Conservation (phyloP, 1,284 basidiomycete species). For the Melampsora occidentalis region DNA sequence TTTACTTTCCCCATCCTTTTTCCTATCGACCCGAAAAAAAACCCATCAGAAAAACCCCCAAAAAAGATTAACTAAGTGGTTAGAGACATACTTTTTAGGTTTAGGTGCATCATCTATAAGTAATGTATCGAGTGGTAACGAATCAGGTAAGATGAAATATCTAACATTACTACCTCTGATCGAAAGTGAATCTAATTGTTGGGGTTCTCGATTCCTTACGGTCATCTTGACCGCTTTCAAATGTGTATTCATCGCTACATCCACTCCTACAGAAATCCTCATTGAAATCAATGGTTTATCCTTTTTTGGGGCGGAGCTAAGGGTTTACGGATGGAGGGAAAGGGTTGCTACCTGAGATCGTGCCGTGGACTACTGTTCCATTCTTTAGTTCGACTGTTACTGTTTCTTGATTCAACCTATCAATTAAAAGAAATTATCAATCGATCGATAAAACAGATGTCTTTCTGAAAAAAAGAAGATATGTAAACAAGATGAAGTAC, state of each 20-base stretch:
- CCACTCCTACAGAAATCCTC: slow-evolving; percentile 48
- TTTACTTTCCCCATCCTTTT: slow-evolving; percentile 47
- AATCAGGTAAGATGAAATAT: slow-evolving; percentile 93
- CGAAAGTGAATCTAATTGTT: slow-evolving; percentile 52
- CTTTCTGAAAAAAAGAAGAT: too few species aligned
- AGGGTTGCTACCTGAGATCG: slow-evolving; percentile 76
- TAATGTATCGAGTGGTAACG: slow-evolving; percentile 89
- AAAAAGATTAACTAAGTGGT: too few species aligned
- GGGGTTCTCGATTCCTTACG: slow-evolving; percentile 75
- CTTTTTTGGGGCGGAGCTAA: too few species aligned
- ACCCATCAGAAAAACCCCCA: not conserved
- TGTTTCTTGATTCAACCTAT: slow-evolving; percentile 97
- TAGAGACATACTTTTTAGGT: slow-evolving; percentile 66
- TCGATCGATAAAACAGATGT: too few species aligned
- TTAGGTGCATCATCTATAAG: slow-evolving; percentile 97
- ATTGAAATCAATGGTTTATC: too few species aligned
- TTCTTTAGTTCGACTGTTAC: slow-evolving; percentile 98
- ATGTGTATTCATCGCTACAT: slow-evolving; percentile 53
- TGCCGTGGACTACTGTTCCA: slow-evolving; percentile 89
- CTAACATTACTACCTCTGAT: slow-evolving; percentile 60
- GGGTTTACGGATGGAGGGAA: too few species aligned
- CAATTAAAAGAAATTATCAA: not conserved
- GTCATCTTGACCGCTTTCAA: slow-evolving; percentile 67
- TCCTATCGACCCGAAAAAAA: slow-evolving; percentile 45
- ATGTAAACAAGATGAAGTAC: too few species aligned